Base-by-base conservation (phyloP, 2,329 filamentous ascomycete genomes). In the Thelonectria olida region DNA sequence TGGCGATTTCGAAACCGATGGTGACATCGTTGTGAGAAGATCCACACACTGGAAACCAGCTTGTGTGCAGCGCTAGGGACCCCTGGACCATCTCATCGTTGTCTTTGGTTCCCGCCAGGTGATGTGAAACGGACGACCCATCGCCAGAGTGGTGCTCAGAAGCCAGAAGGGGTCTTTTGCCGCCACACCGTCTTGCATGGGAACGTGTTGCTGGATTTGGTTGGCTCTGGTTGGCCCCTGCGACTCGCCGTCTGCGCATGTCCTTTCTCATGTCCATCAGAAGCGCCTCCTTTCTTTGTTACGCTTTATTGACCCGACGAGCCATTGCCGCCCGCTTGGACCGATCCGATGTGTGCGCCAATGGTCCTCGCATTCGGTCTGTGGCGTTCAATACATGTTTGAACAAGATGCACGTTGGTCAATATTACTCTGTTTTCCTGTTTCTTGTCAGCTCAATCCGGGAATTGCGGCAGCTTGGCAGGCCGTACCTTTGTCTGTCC, bases 211-310 rank as follows among this genome's bases (percentile, higher is more conserved):
- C 47, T 31, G 28, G 44, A 52, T 51, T 51, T 60, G 45, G 52
- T 50, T 60, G 51, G 57, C 34, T 52, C 28, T 47, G n/a, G 25
- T 15, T 45, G 13, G 45, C 45, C 34, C 22, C 17, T 38, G 34
- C 23, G 12, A 19, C 36, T 38, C 44, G 44, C 9, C 50, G 51
- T 45, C 56, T 36, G 31, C 56, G 48, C 48, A 44, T 49, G 42
- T 44, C 55, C 62, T 58, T 22, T 19, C 62, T 63, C 53, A 61
- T 61, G 31, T 50, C 53, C 23, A 65, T 60, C 47, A n/a, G 54
- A 69, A 70, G 62, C 61, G 62, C 58, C 58, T 56, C 49, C 27
- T 41, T 38, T 39, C 28, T 55, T 27, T 17, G 39, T 58, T 58
- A 28, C 22, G 41, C 38, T 41, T 55, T 52, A 17, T 25, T 19